Percentiles rank a stretch among this genome's conserved stretches.
phyloP scores from a whole-genome alignment of 345 rosid species.

The Noccaea caerulescens region DNA sequence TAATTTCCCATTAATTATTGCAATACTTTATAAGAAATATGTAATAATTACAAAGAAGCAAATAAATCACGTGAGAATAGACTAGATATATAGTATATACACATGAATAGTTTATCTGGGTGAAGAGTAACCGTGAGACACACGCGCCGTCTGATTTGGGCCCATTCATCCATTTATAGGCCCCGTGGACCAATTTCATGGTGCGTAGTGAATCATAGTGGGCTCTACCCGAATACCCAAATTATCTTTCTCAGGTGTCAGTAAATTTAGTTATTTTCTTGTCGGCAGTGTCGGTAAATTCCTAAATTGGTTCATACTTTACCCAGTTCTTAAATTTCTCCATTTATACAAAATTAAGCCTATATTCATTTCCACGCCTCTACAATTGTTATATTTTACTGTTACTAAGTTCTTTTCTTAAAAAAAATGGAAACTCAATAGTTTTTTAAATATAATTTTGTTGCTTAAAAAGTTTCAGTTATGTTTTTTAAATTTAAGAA shows the following conservation, averaged over 20 bases:
- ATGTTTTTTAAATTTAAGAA: no score
- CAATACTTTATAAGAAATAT: not conserved
- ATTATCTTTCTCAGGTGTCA: conserved; percentile 21
- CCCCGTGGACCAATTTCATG: conserved; percentile 3
- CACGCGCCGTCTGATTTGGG: conserved; percentile 6
- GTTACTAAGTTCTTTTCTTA: no score
- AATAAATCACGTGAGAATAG: conserved; percentile 12
- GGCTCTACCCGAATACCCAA: not conserved
- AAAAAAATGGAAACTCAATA: no score
- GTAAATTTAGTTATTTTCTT: no score
- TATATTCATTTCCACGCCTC: no score
- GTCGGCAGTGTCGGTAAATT: no score
- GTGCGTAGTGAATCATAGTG: conserved; percentile 12
- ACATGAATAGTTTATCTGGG: conserved; percentile 1
- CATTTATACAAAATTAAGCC: no score
- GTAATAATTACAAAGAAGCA: not conserved
- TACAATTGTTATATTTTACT: no score
- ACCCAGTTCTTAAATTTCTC: no score
- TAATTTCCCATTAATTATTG: not conserved
- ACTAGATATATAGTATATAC: not conserved
- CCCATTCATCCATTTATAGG: conserved; percentile 5
- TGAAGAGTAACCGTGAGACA: conserved; percentile 8
- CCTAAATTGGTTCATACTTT: no score
- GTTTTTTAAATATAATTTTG: no score
- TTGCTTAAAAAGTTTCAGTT: no score